Evolutionary conservation across 2,329 filamentous ascomycete genomes (phyloP).

Genomic region (Amauroascus niger): DNA sequence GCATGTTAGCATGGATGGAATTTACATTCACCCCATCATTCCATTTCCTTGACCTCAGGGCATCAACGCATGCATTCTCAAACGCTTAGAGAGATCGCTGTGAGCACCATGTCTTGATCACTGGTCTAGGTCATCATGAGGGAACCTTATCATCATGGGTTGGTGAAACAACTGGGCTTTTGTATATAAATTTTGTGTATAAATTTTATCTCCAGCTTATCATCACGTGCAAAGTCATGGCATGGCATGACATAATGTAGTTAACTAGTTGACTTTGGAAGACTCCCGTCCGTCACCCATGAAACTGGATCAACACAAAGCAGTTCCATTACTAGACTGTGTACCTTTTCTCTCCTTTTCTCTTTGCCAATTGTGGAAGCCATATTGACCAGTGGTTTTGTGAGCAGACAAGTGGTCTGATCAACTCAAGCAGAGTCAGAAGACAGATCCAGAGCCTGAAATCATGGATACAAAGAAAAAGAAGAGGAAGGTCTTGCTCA

Average conservation of each 20-base stretch:
- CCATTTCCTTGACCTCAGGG: neutral
- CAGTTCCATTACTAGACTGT: too few relatives aligned
- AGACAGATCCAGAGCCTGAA: neutral
- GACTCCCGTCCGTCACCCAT: too few relatives aligned
- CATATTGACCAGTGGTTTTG: neutral
- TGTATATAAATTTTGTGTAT: neutral
- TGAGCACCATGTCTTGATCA: neutral
- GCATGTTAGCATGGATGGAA: neutral
- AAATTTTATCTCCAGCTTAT: too few relatives aligned
- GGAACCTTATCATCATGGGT: neutral
- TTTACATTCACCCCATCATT: neutral
- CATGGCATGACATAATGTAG: neutral
- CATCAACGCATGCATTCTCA: neutral
- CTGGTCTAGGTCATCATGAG: neutral
- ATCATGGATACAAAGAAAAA: conserved; percentile 40
- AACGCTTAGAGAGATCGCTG: neutral
- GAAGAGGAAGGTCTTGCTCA: conserved; percentile 78
- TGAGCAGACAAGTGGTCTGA: neutral
- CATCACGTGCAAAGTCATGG: neutral
- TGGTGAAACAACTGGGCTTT: neutral
- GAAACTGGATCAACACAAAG: neutral
- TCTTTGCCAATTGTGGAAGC: neutral
- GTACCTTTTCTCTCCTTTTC: too few relatives aligned
- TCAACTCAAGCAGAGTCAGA: neutral
- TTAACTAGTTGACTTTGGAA: too few relatives aligned